A percentile compares a stretch with the other conserved stretches of the same genome.
Evolutionary conservation across 495 filamentous ascomycete genomes (phyloP).

Genomic region (Aspergillus biplanus): DNA sequence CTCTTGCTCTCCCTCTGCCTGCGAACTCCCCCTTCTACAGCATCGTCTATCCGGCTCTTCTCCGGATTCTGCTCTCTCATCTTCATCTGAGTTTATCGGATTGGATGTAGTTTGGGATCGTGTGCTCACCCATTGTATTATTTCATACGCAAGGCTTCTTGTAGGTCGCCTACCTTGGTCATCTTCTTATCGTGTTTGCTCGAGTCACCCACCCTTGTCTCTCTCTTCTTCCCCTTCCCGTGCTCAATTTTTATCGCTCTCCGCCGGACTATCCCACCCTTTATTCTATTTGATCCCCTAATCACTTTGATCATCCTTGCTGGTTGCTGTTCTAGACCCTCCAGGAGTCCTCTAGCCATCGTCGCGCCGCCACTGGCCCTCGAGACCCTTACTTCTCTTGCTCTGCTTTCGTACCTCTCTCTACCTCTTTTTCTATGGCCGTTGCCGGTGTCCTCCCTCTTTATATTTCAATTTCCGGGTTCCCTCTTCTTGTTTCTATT

Average conservation of each 20-base stretch:
- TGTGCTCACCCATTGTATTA: slow-evolving; percentile 15
- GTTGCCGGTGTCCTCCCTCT: slow-evolving; percentile 26
- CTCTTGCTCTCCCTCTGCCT: slow-evolving; percentile 18
- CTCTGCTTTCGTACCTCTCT: slow-evolving; percentile 23
- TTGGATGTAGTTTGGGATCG: slow-evolving; percentile 23
- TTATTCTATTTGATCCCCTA: slow-evolving; percentile 20
- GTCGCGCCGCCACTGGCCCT: slow-evolving; percentile 31
- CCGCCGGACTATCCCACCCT: slow-evolving; percentile 19
- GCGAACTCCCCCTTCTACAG: slow-evolving; percentile 1
- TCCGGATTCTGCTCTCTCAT: slow-evolving; percentile 24
- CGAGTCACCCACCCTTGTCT: slow-evolving; percentile 25
- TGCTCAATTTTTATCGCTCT: slow-evolving; percentile 19
- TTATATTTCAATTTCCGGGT: slow-evolving; percentile 21
- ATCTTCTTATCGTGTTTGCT: slow-evolving; percentile 28
- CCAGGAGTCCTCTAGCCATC: slow-evolving; percentile 21
- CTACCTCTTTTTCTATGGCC: slow-evolving; percentile 25
- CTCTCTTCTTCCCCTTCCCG: slow-evolving; percentile 28
- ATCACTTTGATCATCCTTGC: slow-evolving; percentile 22
- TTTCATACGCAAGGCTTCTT: slow-evolving; percentile 46
- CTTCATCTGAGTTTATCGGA: slow-evolving; percentile 20
- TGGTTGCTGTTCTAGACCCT: slow-evolving; percentile 27
- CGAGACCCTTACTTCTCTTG: slow-evolving; percentile 24
- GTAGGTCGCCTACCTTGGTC: slow-evolving; percentile 49
- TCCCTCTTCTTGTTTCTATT: slow-evolving; percentile 8
- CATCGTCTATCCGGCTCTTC: slow-evolving; percentile 2